A percentile compares a stretch with the other conserved stretches of the same genome.
Evolutionary conservation across 2,329 filamentous ascomycete species (phyloP).

Genomic region (Exophiala lecanii-corni): DNA sequence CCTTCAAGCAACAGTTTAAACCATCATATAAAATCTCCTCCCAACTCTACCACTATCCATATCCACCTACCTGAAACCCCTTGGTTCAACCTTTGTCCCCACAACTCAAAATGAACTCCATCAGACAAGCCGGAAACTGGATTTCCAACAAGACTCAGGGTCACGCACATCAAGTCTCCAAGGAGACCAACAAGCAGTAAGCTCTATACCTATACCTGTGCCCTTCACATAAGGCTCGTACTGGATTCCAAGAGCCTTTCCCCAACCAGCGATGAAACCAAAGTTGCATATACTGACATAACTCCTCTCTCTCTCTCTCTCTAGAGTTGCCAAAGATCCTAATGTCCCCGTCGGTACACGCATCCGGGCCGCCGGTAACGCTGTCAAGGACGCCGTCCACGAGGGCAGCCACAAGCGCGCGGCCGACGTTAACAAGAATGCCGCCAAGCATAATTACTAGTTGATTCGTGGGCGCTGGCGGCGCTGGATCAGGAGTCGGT

Average conservation of each 20-base stretch:
- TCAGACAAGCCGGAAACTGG: constrained; percentile 17
- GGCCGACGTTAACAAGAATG: constrained; percentile 20
- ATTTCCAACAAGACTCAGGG: constrained; percentile 21
- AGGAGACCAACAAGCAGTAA: constrained; percentile 23
- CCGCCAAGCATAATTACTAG: constrained; percentile 23
- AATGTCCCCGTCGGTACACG: constrained; percentile 19
- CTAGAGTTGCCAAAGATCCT: constrained; percentile 23
- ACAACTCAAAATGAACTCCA: constrained; percentile 16
- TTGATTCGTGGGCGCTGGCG: background rate
- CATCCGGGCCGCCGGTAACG: constrained; percentile 19
- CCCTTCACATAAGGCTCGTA: no score
- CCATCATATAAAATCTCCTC: no score
- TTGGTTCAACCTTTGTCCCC: background rate
- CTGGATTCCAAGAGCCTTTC: no score
- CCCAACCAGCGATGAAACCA: no score
- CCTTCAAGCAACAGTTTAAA: no score
- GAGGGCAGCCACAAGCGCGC: constrained; percentile 18
- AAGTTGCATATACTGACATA: no score
- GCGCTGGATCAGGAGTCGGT: background rate
- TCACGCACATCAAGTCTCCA: constrained; percentile 15
- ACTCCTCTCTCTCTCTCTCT: background rate
- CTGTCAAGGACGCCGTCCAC: constrained; percentile 20
- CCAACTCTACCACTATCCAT: no score
- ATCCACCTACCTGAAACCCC: background rate
- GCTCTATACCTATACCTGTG: constrained; percentile 3